Base-by-base conservation (phyloP, 2,329 filamentous ascomycete species). In the Arthroderma sp. region DNA sequence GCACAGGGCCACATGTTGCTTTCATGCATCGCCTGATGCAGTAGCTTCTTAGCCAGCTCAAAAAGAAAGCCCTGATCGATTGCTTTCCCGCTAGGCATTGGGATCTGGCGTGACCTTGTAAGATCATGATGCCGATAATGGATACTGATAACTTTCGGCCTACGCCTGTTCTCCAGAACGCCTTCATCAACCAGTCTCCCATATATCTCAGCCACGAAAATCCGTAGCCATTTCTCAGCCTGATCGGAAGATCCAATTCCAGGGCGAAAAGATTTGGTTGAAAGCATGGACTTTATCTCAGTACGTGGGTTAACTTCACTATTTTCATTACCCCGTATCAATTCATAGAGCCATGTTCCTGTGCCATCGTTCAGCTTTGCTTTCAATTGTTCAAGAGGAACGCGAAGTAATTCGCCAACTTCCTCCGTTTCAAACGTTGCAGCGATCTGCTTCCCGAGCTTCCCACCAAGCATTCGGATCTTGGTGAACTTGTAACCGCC, bases 231-330 rank as follows among this genome's bases (percentile, higher is more conserved):
- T 48, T 80, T 80, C 27, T 76, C 69, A 1, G 81, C 89, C 60
- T 94, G 85, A 22, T 91, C 85, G 11, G 77, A 67, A 2, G 73
- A 81, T 53, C 79, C 83, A 58, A 96, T 89, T 45, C 74, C 78
- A 0, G 91, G 91, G 28, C 85, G 75, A 57, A 98, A 98, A 0
- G 87, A 93, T 60, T 98, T 98, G 15, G 91, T 88, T 1, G 87
- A 95, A 9, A 96, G 71, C 88, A 98, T 96, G 10, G 84, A 91
- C 61, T 96, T 95, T 68, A 95, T 94, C 57, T 91, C 85, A 1
- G 87, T 94, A 42, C 89, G 74, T 29, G 86, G 77, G 57, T 86
- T 95, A 52, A 98, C 86, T 62, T 95, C 88, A 55, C 83, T 91
- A 41, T 71, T 69, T 61, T 98, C 91, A 49, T 88, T 78, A 1